These are phyloP conservation scores for Taxillus chinensis DNA, from an alignment of 164 flowering plant genomes.

Conservation along the genomic window DNA sequence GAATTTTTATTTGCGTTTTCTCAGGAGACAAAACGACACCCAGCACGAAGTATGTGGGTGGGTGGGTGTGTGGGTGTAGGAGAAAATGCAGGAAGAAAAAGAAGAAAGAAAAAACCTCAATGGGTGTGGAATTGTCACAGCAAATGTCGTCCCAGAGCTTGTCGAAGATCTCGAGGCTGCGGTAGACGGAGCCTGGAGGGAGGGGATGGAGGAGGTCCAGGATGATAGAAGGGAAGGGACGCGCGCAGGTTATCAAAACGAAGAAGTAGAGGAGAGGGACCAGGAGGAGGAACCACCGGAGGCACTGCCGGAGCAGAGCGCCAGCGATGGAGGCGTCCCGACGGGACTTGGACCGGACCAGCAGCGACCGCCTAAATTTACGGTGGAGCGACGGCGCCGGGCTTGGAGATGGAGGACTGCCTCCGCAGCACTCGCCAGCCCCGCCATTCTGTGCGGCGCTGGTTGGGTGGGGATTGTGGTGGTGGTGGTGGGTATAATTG, in stretches of 20 bases:
- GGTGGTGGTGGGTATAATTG: too few species aligned
- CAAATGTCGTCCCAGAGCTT: slow-evolving; percentile 54
- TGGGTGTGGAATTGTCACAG: slow-evolving; percentile 41
- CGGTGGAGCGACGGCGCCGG: slow-evolving; percentile 42
- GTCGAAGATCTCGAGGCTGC: slow-evolving; percentile 47
- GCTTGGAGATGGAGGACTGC: slow-evolving; percentile 29
- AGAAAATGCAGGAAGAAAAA: neutral
- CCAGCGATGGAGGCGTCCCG: slow-evolving; percentile 13
- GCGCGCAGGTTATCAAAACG: slow-evolving; percentile 46
- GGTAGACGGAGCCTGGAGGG: slow-evolving; percentile 71
- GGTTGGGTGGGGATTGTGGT: slow-evolving; percentile 12
- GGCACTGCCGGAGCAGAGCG: slow-evolving; percentile 20
- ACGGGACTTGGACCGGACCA: slow-evolving; percentile 23
- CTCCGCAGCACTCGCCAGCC: slow-evolving; percentile 14
- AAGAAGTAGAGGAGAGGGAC: slow-evolving; percentile 39
- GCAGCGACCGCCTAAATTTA: slow-evolving; percentile 21
- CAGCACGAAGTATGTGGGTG: too few species aligned
- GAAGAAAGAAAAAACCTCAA: slow-evolving; percentile 38
- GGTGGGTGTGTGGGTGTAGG: too few species aligned
- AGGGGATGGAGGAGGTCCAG: slow-evolving; percentile 12
- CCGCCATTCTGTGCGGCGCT: slow-evolving; percentile 10
- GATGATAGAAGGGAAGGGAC: slow-evolving; percentile 39
- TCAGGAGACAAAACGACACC: too few species aligned
- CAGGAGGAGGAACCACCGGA: slow-evolving; percentile 40
- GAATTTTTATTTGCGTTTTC: too few species aligned